phyloP scores from a whole-genome alignment of 129 eudicot genomes.

The Flaveria brownii region DNA sequence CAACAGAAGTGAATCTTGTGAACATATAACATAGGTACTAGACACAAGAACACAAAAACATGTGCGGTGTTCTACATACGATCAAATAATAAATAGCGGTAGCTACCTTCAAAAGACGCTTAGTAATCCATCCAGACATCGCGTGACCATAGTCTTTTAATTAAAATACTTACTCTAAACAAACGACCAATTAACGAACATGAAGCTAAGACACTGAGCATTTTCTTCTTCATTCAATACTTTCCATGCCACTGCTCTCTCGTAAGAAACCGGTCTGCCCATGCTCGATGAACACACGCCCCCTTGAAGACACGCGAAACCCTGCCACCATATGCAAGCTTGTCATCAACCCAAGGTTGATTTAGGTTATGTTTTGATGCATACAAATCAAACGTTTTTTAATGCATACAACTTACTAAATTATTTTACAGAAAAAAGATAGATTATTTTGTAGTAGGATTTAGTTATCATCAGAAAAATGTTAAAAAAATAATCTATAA shows the following conservation, averaged over 20 bases:
- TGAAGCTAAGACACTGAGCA: constrained; percentile 82
- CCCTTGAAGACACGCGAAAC: constrained; percentile 82
- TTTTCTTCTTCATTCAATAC: constrained; percentile 81
- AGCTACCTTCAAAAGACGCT: constrained; percentile 22
- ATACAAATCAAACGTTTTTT: background rate
- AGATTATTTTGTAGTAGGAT: background rate
- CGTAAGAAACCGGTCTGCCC: constrained; percentile 91
- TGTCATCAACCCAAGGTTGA: background rate
- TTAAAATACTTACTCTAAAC: constrained; percentile 36
- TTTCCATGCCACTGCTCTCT: constrained; percentile 93
- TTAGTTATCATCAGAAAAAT: no score
- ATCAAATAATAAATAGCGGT: constrained; percentile 6
- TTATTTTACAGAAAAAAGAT: background rate
- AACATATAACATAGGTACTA: background rate
- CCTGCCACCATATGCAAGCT: constrained; percentile 46
- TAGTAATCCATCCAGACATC: constrained; percentile 18
- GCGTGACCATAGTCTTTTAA: background rate
- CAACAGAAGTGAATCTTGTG: constrained; percentile 1
- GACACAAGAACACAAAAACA: no score
- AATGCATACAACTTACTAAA: background rate
- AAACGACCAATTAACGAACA: constrained; percentile 92
- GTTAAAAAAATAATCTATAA: background rate
- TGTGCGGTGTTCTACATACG: constrained; percentile 18
- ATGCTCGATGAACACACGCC: constrained; percentile 93
- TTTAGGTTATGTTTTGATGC: background rate